Conservation (phyloP, 371 early-diverging fungal genomes). For the Parasitella parasitica region DNA sequence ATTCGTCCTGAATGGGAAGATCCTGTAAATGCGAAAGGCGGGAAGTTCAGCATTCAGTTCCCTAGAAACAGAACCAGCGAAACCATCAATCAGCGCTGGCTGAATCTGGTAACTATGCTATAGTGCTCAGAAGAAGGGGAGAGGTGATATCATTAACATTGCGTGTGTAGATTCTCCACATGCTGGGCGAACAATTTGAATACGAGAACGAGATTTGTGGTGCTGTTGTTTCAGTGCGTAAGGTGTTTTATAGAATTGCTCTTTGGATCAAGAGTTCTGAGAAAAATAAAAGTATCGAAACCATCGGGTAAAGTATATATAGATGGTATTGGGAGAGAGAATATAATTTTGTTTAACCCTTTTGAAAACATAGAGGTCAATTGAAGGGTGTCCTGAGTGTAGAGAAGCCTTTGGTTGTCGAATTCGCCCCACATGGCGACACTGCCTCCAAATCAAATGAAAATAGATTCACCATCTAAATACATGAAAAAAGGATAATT, state of each 20-base stretch:
- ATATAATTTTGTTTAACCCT: not conserved
- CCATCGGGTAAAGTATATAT: slow-evolving; percentile 55
- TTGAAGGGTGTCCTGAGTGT: slow-evolving; percentile 50
- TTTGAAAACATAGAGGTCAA: slow-evolving; percentile 38
- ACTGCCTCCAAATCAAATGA: slow-evolving; percentile 23
- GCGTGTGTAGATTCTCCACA: slow-evolving; percentile 70
- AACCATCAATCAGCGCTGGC: slow-evolving; percentile 82
- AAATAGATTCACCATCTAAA: slow-evolving; percentile 25
- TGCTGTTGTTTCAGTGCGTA: slow-evolving; percentile 85
- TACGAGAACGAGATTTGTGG: slow-evolving; percentile 87
- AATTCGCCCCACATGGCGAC: slow-evolving; percentile 37
- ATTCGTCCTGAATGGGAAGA: slow-evolving; percentile 99
- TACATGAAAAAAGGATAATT: too few relatives aligned
- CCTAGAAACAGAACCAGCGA: slow-evolving; percentile 62
- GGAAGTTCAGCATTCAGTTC: slow-evolving; percentile 90
- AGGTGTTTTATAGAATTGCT: slow-evolving; percentile 78
- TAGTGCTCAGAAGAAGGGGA: not conserved
- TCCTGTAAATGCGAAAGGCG: slow-evolving; percentile 88
- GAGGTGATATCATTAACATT: not conserved
- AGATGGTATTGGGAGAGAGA: not conserved
- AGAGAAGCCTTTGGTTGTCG: slow-evolving; percentile 12
- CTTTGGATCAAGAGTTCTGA: slow-evolving; percentile 85
- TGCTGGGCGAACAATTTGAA: slow-evolving; percentile 89
- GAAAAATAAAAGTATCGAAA: slow-evolving; percentile 56
- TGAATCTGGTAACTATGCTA: slow-evolving; percentile 65